Conservation (phyloP, 2,329 filamentous ascomycete genomes). For the Xenoacremonium recifei region DNA sequence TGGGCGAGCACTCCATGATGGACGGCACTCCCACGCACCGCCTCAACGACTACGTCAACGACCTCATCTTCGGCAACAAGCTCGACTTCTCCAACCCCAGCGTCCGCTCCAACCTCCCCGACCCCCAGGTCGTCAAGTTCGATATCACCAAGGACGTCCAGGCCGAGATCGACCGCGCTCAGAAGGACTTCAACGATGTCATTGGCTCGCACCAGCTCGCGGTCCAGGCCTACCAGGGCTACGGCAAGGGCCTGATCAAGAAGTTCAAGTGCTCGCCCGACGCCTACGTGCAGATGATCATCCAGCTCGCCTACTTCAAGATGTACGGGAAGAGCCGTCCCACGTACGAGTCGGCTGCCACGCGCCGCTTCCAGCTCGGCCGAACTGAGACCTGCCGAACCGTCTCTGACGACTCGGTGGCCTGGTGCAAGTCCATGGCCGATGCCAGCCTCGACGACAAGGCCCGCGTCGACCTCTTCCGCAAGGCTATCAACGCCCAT, state of each 20-base stretch:
- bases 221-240: conserved; percentile 94
- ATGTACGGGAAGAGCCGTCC: conserved; percentile 98
- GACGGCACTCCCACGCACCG: conserved; percentile 97
- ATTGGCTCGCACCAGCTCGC: conserved; percentile 87
- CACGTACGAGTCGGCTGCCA: conserved; percentile 95
- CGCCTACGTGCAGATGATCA: conserved; percentile 97
- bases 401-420: conserved; percentile 86
- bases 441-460: conserved; percentile 63
- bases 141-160: conserved; percentile 71
- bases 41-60: conserved; percentile 91
- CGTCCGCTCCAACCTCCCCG: conserved; percentile 79
- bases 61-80: conserved; percentile 90
- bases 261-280: conserved; percentile 98
- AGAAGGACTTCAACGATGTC: conserved; percentile 74
- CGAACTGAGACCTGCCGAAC: conserved; percentile 94
- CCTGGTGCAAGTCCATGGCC: conserved; percentile 86
- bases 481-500: conserved; percentile 77
- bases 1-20: conserved; percentile 99
- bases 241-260: conserved; percentile 98
- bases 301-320: conserved; percentile 97
- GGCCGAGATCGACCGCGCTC: conserved; percentile 75
- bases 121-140: conserved; percentile 77
- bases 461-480: conserved; percentile 72
- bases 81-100: conserved; percentile 80
- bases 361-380: conserved; percentile 91